phyloP scores from a whole-genome alignment of 768 basidiomycete species.

The Roridomyces roridus region DNA sequence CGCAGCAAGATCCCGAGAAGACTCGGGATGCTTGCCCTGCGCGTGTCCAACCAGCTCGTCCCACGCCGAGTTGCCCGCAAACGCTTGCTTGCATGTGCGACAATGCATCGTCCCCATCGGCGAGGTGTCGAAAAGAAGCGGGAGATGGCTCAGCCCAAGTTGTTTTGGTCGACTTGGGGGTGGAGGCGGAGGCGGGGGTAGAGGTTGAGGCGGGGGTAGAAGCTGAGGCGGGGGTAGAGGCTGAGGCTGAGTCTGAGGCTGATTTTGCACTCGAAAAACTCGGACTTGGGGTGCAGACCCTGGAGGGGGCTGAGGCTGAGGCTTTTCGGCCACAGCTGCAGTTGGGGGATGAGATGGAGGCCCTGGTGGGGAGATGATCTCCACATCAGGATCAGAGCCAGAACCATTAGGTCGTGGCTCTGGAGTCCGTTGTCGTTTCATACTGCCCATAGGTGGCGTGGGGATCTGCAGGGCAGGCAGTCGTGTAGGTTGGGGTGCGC shows the following conservation, averaged over 20 bases:
- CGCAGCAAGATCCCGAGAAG: conserved; percentile 37
- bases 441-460: no score
- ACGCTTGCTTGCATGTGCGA: conserved; percentile 23
- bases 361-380: no score
- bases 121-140: conserved; percentile 18
- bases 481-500: no score
- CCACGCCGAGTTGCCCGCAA: conserved; percentile 35
- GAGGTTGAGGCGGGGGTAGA: no score
- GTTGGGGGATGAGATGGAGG: no score
- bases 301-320: background rate
- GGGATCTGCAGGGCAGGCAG: no score
- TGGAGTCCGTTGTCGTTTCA: no score
- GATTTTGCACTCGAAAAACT: no score
- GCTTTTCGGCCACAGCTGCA: background rate
- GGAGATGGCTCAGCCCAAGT: conserved; percentile 22
- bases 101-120: conserved; percentile 7
- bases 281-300: background rate
- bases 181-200: background rate
- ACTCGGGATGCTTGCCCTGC: conserved; percentile 35
- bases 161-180: background rate
- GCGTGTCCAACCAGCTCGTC: conserved; percentile 39
- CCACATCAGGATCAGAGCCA: no score
- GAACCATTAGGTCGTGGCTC: no score
- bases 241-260: background rate
- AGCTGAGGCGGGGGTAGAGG: background rate